These are phyloP conservation scores for Pseudozyma hubeiensis DNA, from an alignment of 1,284 basidiomycete genomes.

Conservation along the genomic window DNA sequence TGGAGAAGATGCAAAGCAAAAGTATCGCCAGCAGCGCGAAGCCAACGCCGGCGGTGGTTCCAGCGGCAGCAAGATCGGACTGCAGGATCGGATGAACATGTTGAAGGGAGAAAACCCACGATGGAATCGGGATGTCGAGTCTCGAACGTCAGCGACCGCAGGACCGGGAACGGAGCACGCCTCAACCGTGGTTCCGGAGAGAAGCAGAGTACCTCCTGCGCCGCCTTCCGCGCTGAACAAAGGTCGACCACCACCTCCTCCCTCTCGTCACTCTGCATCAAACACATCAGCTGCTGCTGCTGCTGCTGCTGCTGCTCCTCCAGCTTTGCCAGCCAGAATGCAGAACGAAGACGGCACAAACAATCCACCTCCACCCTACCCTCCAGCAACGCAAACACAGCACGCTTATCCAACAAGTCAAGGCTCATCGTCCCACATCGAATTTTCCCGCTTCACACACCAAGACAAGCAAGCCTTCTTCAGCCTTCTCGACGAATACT, in stretches of 20 bases:
- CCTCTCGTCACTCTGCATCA: constrained; percentile 16
- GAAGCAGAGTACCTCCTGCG: constrained; percentile 31
- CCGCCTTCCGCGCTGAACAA: constrained; percentile 25
- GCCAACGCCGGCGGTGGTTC: constrained; percentile 29
- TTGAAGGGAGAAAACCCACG: constrained; percentile 42
- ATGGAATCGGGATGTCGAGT: constrained; percentile 41
- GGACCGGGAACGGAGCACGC: constrained; percentile 11
- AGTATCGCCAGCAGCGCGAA: constrained; percentile 44
- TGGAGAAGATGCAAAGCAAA: constrained; percentile 46
- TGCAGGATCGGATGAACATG: constrained; percentile 52
- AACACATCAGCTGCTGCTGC: constrained; percentile 2
- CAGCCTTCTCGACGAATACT: constrained; percentile 56
- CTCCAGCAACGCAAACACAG: constrained; percentile 16
- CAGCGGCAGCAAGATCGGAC: constrained; percentile 12
- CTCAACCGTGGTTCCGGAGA: constrained; percentile 36
- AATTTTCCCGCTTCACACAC: constrained; percentile 58
- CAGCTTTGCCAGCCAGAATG: constrained; percentile 55
- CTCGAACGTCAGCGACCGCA: constrained; percentile 9
- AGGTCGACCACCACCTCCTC: constrained; percentile 37
- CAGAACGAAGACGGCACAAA: constrained; percentile 52
- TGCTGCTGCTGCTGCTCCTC: constrained; percentile 5
- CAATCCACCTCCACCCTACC: constrained; percentile 54
- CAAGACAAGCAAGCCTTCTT: constrained; percentile 61
- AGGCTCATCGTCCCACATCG: constrained; percentile 29
- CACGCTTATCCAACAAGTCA: constrained; percentile 26